Conservation (phyloP, 78 protist species). For the Tieghemostelium lacteum region DNA sequence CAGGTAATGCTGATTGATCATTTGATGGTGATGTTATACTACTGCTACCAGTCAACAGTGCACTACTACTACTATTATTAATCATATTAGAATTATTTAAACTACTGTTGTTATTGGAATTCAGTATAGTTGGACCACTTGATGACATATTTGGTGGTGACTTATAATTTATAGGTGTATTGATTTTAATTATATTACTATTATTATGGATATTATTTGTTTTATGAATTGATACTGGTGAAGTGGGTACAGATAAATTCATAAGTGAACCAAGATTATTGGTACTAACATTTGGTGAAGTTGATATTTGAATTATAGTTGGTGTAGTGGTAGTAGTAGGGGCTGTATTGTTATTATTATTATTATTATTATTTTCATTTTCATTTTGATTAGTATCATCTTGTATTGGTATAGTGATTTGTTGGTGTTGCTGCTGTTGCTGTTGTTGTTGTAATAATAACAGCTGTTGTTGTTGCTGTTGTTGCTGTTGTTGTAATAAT, state of each 20-base stretch:
- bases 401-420: not conserved
- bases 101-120: not conserved
- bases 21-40: constrained; percentile 15
- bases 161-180: not conserved
- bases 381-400: not conserved
- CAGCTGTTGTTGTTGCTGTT: not conserved
- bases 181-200: not conserved
- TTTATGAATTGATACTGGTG: not conserved
- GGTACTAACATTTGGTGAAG: not conserved
- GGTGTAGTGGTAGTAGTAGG: not conserved
- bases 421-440: not conserved
- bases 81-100: not conserved
- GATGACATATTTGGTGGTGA: not conserved
- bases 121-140: too few species aligned
- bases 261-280: not conserved
- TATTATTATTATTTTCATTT: not conserved
- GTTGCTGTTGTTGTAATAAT: not conserved
- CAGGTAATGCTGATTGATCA: not conserved
- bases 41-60: not conserved
- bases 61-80: not conserved
- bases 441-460: not conserved
- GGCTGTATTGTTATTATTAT: too few species aligned
- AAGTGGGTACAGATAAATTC: too few species aligned
- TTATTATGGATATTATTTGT: not conserved
- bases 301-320: not conserved